A percentile compares a stretch with the other conserved stretches of the same genome.
These are phyloP conservation scores for Cicer chorassanicum DNA, from an alignment of 306 rosid genomes.

Conservation along the genomic window DNA sequence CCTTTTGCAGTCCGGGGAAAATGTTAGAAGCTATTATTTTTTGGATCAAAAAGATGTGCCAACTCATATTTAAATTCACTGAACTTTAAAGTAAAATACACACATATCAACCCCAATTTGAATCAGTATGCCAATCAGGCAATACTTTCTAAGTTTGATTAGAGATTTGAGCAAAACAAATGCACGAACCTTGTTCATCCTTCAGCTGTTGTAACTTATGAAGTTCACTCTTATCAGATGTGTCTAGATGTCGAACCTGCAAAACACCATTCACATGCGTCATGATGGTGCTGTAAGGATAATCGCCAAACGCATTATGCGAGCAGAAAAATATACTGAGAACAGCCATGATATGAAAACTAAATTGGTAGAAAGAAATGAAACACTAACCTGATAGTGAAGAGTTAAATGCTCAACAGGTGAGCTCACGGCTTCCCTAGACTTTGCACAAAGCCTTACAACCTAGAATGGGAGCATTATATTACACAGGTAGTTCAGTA, in stretches of 20 bases:
- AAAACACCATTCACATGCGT: slow-evolving; percentile 38
- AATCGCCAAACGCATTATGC: not conserved
- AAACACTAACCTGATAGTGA: slow-evolving; percentile 86
- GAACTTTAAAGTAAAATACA: slow-evolving; percentile 8
- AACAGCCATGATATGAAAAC: not conserved
- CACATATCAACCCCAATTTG: slow-evolving; percentile 20
- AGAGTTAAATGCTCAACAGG: slow-evolving; percentile 99
- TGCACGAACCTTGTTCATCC: slow-evolving; percentile 87
- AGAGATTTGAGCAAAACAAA: slow-evolving; percentile 5
- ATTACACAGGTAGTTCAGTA: slow-evolving; percentile 24
- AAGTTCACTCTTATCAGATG: slow-evolving; percentile 98
- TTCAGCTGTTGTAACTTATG: slow-evolving; percentile 92
- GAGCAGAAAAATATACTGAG: not conserved
- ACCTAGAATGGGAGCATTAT: slow-evolving; percentile 59
- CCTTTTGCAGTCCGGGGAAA: not conserved
- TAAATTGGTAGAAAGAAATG: not conserved
- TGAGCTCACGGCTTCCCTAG: slow-evolving; percentile 99
- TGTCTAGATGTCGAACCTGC: slow-evolving; percentile 99
- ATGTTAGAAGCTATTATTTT: not conserved
- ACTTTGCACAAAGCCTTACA: slow-evolving; percentile 96
- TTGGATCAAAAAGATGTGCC: not conserved
- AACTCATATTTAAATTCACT: not conserved
- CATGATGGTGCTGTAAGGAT: slow-evolving; percentile 24
- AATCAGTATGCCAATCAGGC: not conserved
- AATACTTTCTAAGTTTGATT: not conserved